phyloP scores from a whole-genome alignment of 306 rosid species.

The Quercus cerris region DNA sequence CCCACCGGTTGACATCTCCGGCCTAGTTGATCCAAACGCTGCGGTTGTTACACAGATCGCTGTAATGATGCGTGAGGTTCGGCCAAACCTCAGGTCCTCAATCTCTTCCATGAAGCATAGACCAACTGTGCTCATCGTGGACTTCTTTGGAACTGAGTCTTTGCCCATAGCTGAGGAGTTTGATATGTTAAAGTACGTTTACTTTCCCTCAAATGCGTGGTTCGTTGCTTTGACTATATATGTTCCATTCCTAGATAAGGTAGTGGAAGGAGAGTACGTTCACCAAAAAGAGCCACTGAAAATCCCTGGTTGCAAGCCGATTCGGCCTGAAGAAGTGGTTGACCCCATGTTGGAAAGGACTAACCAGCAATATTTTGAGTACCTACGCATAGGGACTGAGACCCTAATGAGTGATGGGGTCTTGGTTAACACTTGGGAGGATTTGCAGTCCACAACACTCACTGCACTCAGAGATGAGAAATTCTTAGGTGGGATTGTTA shows the following conservation, averaged over 20 bases:
- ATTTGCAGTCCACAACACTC: constrained; percentile 16
- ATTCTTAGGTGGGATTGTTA: constrained; percentile 14
- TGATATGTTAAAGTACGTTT: constrained; percentile 38
- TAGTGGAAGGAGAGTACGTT: constrained; percentile 31
- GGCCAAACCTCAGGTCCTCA: constrained; percentile 4
- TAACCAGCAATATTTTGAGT: constrained; percentile 22
- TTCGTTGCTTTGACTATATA: constrained; percentile 26
- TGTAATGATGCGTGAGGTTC: constrained; percentile 28
- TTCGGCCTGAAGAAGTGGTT: constrained; percentile 37
- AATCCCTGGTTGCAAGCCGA: constrained; percentile 37
- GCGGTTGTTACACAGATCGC: background rate
- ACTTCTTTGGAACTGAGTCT: constrained; percentile 41
- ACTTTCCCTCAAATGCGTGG: constrained; percentile 39
- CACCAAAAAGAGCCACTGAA: constrained; percentile 24
- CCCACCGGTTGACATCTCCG: constrained; percentile 17
- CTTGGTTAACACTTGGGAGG: constrained; percentile 60
- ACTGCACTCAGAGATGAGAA: constrained; percentile 23
- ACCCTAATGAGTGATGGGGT: constrained; percentile 37
- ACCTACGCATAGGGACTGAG: background rate
- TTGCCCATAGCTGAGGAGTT: constrained; percentile 48
- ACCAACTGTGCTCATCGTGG: constrained; percentile 48
- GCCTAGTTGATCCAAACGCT: background rate
- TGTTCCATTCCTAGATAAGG: constrained; percentile 25
- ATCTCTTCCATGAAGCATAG: constrained; percentile 6
- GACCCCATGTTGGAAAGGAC: constrained; percentile 29